Evolutionary conservation across 2,329 filamentous ascomycete species (phyloP).

Genomic region (Madurella fahalii): DNA sequence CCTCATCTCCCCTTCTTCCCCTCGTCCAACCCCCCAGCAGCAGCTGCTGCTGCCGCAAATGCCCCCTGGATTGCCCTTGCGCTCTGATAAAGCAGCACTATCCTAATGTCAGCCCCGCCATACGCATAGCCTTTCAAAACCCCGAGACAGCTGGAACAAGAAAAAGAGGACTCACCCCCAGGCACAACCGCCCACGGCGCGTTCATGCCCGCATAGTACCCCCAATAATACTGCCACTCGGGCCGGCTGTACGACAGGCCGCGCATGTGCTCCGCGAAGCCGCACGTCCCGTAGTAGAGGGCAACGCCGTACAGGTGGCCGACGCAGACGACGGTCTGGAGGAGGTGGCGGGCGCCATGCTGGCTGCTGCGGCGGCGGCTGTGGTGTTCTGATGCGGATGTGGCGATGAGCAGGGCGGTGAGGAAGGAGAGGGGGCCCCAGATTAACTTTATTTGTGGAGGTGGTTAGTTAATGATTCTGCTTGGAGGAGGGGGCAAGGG

Average conservation of each 20-base stretch:
- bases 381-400: background rate
- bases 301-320: conserved; percentile 59
- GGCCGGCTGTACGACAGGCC: conserved; percentile 53
- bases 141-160: background rate
- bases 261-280: conserved; percentile 42
- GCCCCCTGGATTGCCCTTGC: conserved; percentile 7
- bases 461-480: background rate
- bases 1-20: conserved; percentile 10
- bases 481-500: conserved; percentile 15
- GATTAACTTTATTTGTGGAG: conserved; percentile 36
- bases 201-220: conserved; percentile 60
- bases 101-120: background rate
- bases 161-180: conserved; percentile 39
- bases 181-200: conserved; percentile 57
- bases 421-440: conserved; percentile 58
- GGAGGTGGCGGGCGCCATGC: conserved; percentile 42
- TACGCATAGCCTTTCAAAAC: background rate
- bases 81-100: conserved; percentile 18
- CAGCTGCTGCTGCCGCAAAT: background rate
- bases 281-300: conserved; percentile 58
- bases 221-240: conserved; percentile 59
- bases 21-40: background rate
- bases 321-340: conserved; percentile 49
- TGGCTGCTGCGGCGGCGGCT: background rate
- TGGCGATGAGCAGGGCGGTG: conserved; percentile 44